Evolutionary conservation across 805 yeast species (phyloP).

Genomic region (Wickerhamiella azymoides): DNA sequence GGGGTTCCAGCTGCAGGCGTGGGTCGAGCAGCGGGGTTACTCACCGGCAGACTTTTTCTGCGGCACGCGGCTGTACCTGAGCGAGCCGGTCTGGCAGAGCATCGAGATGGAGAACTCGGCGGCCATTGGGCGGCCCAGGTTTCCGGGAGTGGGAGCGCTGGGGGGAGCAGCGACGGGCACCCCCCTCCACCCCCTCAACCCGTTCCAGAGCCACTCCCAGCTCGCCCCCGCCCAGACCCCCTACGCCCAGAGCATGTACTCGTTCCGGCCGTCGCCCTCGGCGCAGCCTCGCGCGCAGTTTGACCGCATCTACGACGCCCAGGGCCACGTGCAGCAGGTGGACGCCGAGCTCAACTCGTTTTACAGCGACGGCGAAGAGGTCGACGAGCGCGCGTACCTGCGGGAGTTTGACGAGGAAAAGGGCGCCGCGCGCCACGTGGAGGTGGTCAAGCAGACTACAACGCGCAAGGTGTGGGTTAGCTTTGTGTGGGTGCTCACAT

Average conservation of each 20-base stretch:
- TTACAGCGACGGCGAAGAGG: constrained; percentile 19
- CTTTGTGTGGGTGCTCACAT: constrained; percentile 29
- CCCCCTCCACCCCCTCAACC: not conserved
- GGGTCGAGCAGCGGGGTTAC: constrained; percentile 27
- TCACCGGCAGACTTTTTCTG: constrained; percentile 24
- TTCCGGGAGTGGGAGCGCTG: not conserved
- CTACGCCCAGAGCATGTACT: not conserved
- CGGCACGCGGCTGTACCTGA: constrained; percentile 28
- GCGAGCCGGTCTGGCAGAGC: constrained; percentile 27
- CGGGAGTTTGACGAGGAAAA: constrained; percentile 22
- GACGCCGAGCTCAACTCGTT: constrained; percentile 14
- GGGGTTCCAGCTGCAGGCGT: constrained; percentile 21
- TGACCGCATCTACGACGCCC: constrained; percentile 7
- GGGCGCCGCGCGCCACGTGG: constrained; percentile 21
- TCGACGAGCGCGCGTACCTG: constrained; percentile 18
- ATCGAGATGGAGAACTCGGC: constrained; percentile 21
- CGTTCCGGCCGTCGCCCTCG: not conserved
- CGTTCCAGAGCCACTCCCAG: not conserved
- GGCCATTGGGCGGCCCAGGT: not conserved
- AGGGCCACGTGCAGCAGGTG: constrained; percentile 9
- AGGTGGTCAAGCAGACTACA: constrained; percentile 22
- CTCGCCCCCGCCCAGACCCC: no score
- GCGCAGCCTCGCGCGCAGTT: not conserved
- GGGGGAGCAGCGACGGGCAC: no score
- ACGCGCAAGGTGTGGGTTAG: constrained; percentile 27